Evolutionary conservation across 352 stramenopile genomes (phyloP), one percentile per base, ranked within the genome.

Genomic region (Thalassiosira exigua): DNA sequence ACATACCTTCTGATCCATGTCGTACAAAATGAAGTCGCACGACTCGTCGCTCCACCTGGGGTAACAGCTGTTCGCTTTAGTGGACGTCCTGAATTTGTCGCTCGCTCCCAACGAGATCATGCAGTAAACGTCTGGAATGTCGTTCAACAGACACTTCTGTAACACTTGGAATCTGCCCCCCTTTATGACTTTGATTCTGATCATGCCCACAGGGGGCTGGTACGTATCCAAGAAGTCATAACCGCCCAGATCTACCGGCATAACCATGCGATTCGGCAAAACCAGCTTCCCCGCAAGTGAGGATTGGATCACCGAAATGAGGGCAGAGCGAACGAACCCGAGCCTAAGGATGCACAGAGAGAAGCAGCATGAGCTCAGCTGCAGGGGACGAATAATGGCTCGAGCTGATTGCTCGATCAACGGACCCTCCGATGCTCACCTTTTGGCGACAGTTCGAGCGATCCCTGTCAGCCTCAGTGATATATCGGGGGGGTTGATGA

Each of bases 41-140:
- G 50, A 61, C 46, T 90, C 84, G 29, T 79, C 33, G 21, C 44
- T 26, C 86, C 86, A 92, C 17, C 39, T 39, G 4, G 86, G 86
- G 32, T 51, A 65, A 17, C 81, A 41, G 46, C 57, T 81, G 51
- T 92, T 74, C 11, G 74, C 67, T n/a, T 87, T 59, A 21, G 79
- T 87, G 0, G 41, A 62, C 4, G 79, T 92, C 51, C 69, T 46
- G 69, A 77, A 86, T 27, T 22, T 57, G 9, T 68, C 41, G 24
- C 58, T 69, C 21, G 62, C 71, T 33, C 81, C 78, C 0, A 91
- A 44, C 33, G 42, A 75, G 19, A 90, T 50, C 4, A 67, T 71
- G 33, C 75, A 83, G 61, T 89, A 92, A 7, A 86, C 41, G 72
- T 92, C 86, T 0, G 86, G 86, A 64, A 92, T 82, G 67, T 92